Conservation (phyloP, 371 early-diverging fungal genomes). For the Circinella umbellata region DNA sequence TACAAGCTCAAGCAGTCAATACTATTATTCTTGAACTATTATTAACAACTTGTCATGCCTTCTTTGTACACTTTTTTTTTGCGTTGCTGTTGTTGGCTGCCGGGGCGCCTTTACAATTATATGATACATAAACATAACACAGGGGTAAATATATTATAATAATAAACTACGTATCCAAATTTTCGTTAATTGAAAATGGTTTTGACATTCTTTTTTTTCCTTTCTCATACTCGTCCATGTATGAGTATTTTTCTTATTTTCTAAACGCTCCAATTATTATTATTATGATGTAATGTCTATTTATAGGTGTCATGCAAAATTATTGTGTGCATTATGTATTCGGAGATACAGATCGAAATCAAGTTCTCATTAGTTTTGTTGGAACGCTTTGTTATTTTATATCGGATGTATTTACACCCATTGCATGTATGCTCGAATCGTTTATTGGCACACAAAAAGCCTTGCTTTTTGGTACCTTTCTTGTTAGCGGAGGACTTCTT, state of each 20-base stretch:
- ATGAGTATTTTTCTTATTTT: too few relatives aligned
- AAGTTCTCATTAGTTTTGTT: constrained; percentile 23
- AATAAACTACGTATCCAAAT: too few relatives aligned
- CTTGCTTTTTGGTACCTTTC: constrained; percentile 23
- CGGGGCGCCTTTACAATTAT: too few relatives aligned
- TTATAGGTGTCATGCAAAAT: constrained; percentile 30
- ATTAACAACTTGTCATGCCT: too few relatives aligned
- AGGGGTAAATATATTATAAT: neutral
- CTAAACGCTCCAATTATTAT: too few relatives aligned
- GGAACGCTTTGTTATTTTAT: constrained; percentile 35
- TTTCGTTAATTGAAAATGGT: too few relatives aligned
- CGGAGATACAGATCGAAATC: constrained; percentile 6
- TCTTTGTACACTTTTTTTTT: neutral
- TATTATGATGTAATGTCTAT: too few relatives aligned
- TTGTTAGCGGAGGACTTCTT: constrained; percentile 29
- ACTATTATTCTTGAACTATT: too few relatives aligned
- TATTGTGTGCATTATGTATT: constrained; percentile 27
- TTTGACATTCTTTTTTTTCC: too few relatives aligned
- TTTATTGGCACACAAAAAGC: constrained; percentile 23
- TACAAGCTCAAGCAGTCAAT: too few relatives aligned
- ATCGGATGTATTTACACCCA: constrained; percentile 31
- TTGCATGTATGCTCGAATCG: constrained; percentile 28
- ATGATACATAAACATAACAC: neutral
- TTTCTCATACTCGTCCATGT: too few relatives aligned
- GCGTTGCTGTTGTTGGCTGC: too few relatives aligned